Percentiles rank a stretch among this genome's conserved stretches.
Evolutionary conservation across 2,329 filamentous ascomycete genomes (phyloP).

Genomic region (Rhynchosporium secalis): DNA sequence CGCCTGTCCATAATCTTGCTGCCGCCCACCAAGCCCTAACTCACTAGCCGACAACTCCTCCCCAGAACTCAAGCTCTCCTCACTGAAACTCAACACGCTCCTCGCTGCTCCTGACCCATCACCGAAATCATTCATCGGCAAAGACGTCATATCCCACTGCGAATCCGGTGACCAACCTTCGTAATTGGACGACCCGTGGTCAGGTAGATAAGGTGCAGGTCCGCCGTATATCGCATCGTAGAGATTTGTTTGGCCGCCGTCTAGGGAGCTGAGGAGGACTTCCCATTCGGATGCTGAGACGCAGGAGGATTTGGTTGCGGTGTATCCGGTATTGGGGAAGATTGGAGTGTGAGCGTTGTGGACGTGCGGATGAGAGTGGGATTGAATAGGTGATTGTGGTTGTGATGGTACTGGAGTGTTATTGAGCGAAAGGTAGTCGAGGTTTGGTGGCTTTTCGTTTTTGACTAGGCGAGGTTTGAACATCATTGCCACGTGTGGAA

Average conservation of each 20-base stretch:
- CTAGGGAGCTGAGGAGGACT: conserved; percentile 74
- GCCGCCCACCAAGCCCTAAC: conserved; percentile 26
- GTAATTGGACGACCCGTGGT: conserved; percentile 30
- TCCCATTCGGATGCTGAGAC: conserved; percentile 77
- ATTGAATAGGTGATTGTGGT: conserved; percentile 48
- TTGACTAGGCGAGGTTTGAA: conserved; percentile 25
- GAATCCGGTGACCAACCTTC: conserved; percentile 57
- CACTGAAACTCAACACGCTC: conserved; percentile 59
- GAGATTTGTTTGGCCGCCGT: conserved; percentile 78
- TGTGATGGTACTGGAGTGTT: conserved; percentile 50
- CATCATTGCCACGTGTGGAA: conserved; percentile 31
- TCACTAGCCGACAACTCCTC: conserved; percentile 42
- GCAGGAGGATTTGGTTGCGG: conserved; percentile 45
- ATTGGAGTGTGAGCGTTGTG: conserved; percentile 44
- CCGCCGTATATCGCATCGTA: conserved; percentile 81
- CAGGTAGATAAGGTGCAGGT: conserved; percentile 42
- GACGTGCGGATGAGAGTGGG: conserved; percentile 38
- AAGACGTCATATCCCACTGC: conserved; percentile 47
- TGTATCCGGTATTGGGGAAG: conserved; percentile 37
- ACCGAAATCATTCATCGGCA: conserved; percentile 42
- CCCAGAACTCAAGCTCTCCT: conserved; percentile 58
- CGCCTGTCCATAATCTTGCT: conserved; percentile 25
- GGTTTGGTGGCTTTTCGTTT: conserved; percentile 45
- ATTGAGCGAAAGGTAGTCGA: conserved; percentile 60
- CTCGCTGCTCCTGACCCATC: conserved; percentile 43